Evolutionary conservation across 1,139 yeast genomes (phyloP).

Genomic region (Ashbya aceris): DNA sequence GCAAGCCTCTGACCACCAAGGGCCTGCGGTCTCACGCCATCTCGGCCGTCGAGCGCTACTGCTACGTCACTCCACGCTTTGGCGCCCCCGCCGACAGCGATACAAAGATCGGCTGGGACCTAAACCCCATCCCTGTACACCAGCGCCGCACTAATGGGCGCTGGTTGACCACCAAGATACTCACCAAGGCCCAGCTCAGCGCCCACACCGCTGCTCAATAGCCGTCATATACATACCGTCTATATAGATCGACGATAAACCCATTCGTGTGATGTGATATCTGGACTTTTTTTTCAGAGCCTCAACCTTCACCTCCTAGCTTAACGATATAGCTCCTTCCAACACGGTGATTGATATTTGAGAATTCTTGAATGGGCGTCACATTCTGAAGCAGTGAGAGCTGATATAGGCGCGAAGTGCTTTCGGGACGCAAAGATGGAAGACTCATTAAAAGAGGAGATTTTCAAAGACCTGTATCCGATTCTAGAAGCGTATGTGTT

Average conservation of each 20-base stretch:
- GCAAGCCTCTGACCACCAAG: constrained; percentile 77
- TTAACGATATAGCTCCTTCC: too few species aligned
- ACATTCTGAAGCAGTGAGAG: too few species aligned
- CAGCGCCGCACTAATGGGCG: constrained; percentile 53
- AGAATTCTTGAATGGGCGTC: too few species aligned
- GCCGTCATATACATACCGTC: neutral
- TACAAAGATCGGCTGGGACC: constrained; percentile 77
- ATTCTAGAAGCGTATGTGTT: constrained; percentile 19
- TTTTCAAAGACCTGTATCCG: constrained; percentile 16
- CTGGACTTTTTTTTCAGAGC: neutral
- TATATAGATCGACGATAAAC: neutral
- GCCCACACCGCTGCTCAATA: too few species aligned
- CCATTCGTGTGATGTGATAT: neutral
- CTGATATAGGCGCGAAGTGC: neutral
- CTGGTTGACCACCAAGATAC: constrained; percentile 40
- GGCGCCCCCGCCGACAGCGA: constrained; percentile 82
- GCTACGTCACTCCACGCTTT: constrained; percentile 84
- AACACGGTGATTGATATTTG: too few species aligned
- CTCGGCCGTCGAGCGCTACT: constrained; percentile 59
- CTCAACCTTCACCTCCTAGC: neutral
- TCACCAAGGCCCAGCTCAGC: constrained; percentile 11
- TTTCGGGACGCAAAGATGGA: neutral
- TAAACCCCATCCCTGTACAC: constrained; percentile 71
- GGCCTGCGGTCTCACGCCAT: constrained; percentile 76
- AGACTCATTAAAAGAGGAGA: constrained; percentile 6